Base-by-base conservation (phyloP, 495 filamentous ascomycete genomes). In the Tuber brumale region DNA sequence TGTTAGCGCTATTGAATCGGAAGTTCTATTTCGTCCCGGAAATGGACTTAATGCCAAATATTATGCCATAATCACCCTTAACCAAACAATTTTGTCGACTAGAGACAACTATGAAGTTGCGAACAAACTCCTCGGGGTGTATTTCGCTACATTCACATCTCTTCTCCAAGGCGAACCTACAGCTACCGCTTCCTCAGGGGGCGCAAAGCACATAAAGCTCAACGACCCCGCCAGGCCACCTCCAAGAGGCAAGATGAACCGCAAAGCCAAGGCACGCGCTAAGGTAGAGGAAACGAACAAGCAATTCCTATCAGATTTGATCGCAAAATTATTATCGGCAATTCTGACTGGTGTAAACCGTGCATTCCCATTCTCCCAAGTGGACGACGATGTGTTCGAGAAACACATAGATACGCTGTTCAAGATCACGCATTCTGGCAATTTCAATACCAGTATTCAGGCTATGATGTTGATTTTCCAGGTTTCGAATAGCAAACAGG, bases 401-500 rank as follows among this genome's bases (percentile, higher is more conserved):
- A 91, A 91, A 75, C 94, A 98, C 77, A 88, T 98, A 75, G 92
- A 97, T 82, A 97, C 94, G 5, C 86, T 99, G 44, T 99, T 97
- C 87, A 89, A 89, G 79, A 94, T 99, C 77, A 96, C 95, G 0
- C 95, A 99, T 84, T 97, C 95, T 0, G 93, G 95, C 19, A 99
- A 98, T 83, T 98, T 99, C 87, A 98, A 97, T 85, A 99, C 96
- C 12, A 94, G 93, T 82, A 92, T 99, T 43, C 95, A 98, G 84
- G 95, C 95, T 46, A 86, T 99, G 74, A 93, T 97, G 90, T 86
- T 99, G 73, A 95, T 99, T 77, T 95, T 97, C 83, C 96, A 98
- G 83, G 88, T 99, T 43, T 91, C 93, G 8, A 84, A 89, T 23
- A 88, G 92, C 12, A 93, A 96, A 82, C 90, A 95, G 82, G 86